Evolutionary conservation across 2,329 filamentous ascomycete genomes (phyloP).

Genomic region (Sarocladiaceae sp.): DNA sequence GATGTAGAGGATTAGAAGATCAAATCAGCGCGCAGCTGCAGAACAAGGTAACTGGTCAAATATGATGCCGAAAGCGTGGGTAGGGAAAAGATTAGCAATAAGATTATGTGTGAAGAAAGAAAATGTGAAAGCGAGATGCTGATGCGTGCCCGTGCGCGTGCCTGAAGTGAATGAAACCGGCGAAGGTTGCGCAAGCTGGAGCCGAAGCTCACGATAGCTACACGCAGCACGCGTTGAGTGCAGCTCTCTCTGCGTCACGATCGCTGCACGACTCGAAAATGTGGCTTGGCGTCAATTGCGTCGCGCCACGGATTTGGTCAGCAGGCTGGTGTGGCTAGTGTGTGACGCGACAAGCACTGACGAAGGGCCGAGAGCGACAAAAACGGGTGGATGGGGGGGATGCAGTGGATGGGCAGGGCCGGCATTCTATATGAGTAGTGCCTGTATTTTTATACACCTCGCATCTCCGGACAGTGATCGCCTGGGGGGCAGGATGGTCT

Average conservation of each 20-base stretch:
- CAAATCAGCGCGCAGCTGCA: no score
- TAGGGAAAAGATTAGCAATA: not conserved
- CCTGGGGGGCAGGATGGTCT: slow-evolving; percentile 1
- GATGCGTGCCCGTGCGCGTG: not conserved
- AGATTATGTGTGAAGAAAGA: no score
- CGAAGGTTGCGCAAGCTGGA: not conserved
- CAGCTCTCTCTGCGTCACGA: no score
- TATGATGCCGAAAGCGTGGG: no score
- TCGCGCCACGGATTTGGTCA: not conserved
- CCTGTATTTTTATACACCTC: slow-evolving; percentile 39
- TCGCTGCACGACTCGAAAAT: not conserved
- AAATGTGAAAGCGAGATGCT: not conserved
- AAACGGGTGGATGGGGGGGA: slow-evolving; percentile 29
- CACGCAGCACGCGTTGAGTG: not conserved
- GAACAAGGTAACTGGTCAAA: no score
- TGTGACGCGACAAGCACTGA: no score
- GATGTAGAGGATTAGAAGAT: not conserved
- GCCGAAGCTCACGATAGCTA: not conserved
- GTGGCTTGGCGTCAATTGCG: slow-evolving; percentile 1
- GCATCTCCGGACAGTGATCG: slow-evolving; percentile 8
- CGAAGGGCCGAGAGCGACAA: no score
- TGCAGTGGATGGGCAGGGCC: slow-evolving; percentile 27
- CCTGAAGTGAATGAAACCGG: not conserved
- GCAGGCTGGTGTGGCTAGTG: not conserved
- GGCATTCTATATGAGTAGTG: slow-evolving; percentile 37